Evolutionary conservation across 2,329 filamentous ascomycete genomes (phyloP), one percentile per base, ranked within the genome.

Genomic region (Ophiostoma novo-ulmi): DNA sequence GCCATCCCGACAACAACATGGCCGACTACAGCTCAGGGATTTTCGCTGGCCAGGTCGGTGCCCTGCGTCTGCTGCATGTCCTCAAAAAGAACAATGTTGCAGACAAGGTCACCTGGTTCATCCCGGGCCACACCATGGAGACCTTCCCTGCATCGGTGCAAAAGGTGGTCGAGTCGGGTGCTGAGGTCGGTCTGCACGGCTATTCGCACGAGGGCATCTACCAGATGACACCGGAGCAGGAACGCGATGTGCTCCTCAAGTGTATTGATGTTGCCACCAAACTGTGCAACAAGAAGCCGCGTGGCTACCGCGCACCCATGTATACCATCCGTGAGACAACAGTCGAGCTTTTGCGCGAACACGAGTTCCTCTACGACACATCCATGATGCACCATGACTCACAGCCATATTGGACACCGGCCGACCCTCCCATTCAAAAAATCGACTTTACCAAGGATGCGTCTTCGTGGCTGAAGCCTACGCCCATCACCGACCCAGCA

Each of bases 241-340:
- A 94, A 77, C 85, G 84, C 14, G 89, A 91, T 70, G 88, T 94
- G 17, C 83, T 94, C 4, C 87, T 91, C 75, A 91, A 91, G 78
- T 78, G 81, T 69, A 84, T 84, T 36, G 68, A 65, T 10, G 58
- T 72, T 10, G 55, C 41, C 3, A 52, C 68, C 7, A 38, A 52
- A 5, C 41, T 72, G 11, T 64, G 61, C 44, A 26, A 38, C 39
- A 91, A 91, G 78, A 88, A 87, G 1, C 91, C 91, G 0, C 81
- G 89, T 1, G 91, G 91, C 1, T 85, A 84, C 74, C 80, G 83
- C 13, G 83, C 83, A 0, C 83, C 83, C 5, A 76, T 84, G 52
- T 85, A 85, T 31, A 58, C 52, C n/a, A 58, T 58, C n/a, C 52
- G 52, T 5, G 81, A 83, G 71, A 78, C 79, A 6, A 85, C 82